phyloP scores from a whole-genome alignment of 257 asterid species.

The Verbascum thapsus region DNA sequence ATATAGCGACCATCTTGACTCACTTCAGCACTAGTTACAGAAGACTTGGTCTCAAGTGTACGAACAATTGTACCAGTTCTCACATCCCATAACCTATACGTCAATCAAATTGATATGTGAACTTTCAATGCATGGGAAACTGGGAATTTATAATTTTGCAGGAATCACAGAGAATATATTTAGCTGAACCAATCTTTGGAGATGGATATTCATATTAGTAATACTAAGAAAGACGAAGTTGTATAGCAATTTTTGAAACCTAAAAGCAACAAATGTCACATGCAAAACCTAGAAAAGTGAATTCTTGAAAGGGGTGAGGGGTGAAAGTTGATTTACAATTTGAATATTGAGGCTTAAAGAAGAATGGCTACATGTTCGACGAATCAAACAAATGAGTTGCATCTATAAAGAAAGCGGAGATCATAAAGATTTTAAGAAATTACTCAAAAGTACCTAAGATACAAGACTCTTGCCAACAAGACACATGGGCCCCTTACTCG shows the following conservation, averaged over 20 bases:
- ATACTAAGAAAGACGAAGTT: slow-evolving; percentile 6
- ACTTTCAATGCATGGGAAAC: not conserved
- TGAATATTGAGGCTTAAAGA: not conserved
- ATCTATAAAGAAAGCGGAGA: not conserved
- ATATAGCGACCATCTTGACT: slow-evolving; percentile 94
- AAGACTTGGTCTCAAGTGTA: slow-evolving; percentile 82
- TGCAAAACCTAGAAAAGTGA: slow-evolving; percentile 2
- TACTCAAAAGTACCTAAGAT: not conserved
- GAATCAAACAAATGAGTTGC: not conserved
- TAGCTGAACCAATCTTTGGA: not conserved
- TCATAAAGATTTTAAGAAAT: too few species aligned
- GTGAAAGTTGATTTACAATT: not conserved
- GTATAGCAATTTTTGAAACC: not conserved
- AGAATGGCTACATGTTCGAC: not conserved
- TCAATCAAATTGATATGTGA: slow-evolving; percentile 13
- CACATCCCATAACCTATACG: slow-evolving; percentile 90
- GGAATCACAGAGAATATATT: not conserved
- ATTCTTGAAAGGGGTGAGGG: not conserved
- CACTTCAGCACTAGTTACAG: slow-evolving; percentile 96
- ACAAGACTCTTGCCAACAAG: not conserved
- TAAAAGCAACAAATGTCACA: not conserved
- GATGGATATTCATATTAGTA: not conserved
- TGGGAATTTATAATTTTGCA: not conserved
- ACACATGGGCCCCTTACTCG: too few species aligned
- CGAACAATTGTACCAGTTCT: slow-evolving; percentile 84